Evolutionary conservation across 306 rosid species (phyloP), one percentile per base, ranked within the genome.

Genomic region (Neltuma alba): DNA sequence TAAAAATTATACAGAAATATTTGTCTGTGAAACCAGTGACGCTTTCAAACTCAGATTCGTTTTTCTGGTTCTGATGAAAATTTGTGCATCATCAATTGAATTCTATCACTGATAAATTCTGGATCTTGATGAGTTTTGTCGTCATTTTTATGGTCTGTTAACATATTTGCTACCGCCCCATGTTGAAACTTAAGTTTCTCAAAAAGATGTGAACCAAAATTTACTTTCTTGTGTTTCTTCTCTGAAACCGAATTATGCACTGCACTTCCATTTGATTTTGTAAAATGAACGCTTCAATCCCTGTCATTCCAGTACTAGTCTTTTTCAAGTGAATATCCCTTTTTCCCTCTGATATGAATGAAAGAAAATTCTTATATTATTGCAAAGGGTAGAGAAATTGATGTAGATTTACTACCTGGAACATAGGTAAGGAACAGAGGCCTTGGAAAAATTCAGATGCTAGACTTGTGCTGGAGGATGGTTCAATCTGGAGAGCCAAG

Each of bases 391-490:
- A 23, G 30, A 47, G 18, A 30, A 72, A 48, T 70, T 63, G 82
- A 83, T 52, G 78, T 20, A 12, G 44, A 33, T 72, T 20, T 57
- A 6, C 61, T 78, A 64, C 20, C 41, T 82, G 38, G 31, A 80
- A 41, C 66, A 62, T 70, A 93, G 98, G 83, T 45, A 86, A 82
- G 83, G 91, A 83, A 13, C 91, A 90, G 45, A 89, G 89, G 81
- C 98, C 99, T 37, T 93, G 99, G 98, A 95, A 95, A 77, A 83
- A 82, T 25, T 93, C 92, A 23, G 99, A 95, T 88, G 96, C 98
- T 70, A 89, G 99, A 55, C 86, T 95, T 57, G 94, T 88, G 89
- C 90, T 95, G 30, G 93, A 91, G 83, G 99, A 95, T 87, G 98
- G 97, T 74, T 95, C 98, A 25, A 79, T 95, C 61, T 95, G 99